Evolutionary conservation across 2,329 filamentous ascomycete genomes (phyloP).

Genomic region (Aureobasidium uvarum): DNA sequence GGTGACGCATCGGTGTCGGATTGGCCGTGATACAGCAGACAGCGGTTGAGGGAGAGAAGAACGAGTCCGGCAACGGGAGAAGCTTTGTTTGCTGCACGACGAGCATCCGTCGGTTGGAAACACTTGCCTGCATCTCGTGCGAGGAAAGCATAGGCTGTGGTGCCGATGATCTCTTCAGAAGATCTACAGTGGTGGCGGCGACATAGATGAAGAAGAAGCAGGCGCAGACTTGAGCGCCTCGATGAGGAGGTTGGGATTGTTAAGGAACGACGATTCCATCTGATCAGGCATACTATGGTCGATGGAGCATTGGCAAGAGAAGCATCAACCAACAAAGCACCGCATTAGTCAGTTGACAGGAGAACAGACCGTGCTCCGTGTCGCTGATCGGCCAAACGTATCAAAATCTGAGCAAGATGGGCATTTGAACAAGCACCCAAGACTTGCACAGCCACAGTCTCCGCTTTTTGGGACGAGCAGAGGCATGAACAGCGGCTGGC

Average conservation of each 20-base stretch:
- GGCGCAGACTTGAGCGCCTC: conserved; percentile 6
- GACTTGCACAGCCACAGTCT: conserved; percentile 25
- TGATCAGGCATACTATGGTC: conserved; percentile 3
- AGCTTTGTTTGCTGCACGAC: conserved; percentile 22
- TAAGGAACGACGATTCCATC: not conserved
- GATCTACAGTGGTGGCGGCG: conserved; percentile 17
- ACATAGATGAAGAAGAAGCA: conserved; percentile 13
- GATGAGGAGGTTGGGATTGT: conserved; percentile 5
- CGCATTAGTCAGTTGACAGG: conserved; percentile 9
- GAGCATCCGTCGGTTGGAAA: conserved; percentile 11
- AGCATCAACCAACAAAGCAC: not conserved
- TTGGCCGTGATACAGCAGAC: conserved; percentile 11
- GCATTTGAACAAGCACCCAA: not conserved
- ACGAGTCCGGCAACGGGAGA: not conserved
- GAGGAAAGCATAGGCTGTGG: conserved; percentile 5
- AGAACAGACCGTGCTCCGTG: not conserved
- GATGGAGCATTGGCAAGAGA: not conserved
- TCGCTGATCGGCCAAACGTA: conserved; percentile 17
- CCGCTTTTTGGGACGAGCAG: conserved; percentile 12
- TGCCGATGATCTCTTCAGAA: conserved; percentile 8
- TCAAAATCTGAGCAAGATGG: conserved; percentile 3
- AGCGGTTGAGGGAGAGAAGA: conserved; percentile 7
- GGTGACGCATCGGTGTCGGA: conserved; percentile 9
- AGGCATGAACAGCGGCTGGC: conserved; percentile 12
- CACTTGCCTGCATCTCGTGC: conserved; percentile 4